phyloP scores from a whole-genome alignment of 305 asterid species.

The Andrographis paniculata region DNA sequence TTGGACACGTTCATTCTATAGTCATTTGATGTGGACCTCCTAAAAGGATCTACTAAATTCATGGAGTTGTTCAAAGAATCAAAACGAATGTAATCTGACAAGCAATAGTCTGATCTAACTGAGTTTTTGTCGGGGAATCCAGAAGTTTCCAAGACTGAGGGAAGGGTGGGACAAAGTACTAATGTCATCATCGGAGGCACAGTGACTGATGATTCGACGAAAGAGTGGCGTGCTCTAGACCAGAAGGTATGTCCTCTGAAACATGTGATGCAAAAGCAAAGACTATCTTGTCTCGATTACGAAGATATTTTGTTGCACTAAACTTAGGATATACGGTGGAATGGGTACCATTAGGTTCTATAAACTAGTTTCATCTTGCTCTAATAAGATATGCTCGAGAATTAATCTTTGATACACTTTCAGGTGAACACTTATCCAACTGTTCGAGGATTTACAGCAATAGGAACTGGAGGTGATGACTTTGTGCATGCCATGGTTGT shows the following conservation, averaged over 20 bases:
- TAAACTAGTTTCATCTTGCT: slow-evolving; percentile 16
- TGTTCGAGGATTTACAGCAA: slow-evolving; percentile 91
- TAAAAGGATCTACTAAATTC: too few species aligned
- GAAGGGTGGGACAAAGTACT: slow-evolving; percentile 96
- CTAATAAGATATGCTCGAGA: slow-evolving; percentile 9
- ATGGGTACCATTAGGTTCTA: slow-evolving; percentile 2
- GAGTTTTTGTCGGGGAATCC: slow-evolving; percentile 19
- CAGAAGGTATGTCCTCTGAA: slow-evolving; percentile 67
- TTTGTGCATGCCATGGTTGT: slow-evolving; percentile 95
- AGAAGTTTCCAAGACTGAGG: slow-evolving; percentile 91
- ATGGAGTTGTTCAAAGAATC: too few species aligned
- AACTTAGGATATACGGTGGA: neutral
- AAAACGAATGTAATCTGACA: too few species aligned
- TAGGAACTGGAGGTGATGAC: slow-evolving; percentile 95
- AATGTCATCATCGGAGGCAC: slow-evolving; percentile 94
- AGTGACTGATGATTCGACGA: slow-evolving; percentile 68
- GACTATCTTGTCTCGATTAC: neutral
- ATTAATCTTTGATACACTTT: slow-evolving; percentile 12
- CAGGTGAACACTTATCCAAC: slow-evolving; percentile 95
- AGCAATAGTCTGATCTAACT: neutral
- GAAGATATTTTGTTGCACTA: neutral
- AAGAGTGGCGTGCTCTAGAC: slow-evolving; percentile 86
- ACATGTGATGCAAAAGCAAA: neutral
- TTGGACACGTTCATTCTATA: too few species aligned
- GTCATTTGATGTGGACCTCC: too few species aligned